These are phyloP conservation scores for Medicago lupulina DNA, from an alignment of 306 rosid species.

Conservation along the genomic window DNA sequence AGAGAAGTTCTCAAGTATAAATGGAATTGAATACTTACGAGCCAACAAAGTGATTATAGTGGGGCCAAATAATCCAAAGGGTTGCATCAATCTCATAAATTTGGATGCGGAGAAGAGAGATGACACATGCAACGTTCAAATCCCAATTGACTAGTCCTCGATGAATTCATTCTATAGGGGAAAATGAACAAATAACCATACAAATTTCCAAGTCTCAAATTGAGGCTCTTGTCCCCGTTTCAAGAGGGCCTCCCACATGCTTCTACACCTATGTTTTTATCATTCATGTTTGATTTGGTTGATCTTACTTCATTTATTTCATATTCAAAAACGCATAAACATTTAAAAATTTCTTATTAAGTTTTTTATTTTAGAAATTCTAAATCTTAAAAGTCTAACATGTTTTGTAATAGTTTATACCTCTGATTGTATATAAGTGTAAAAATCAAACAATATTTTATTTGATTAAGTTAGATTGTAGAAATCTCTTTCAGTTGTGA, in stretches of 20 bases:
- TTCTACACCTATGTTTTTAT: too few relatives aligned
- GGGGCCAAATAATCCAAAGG: conserved; percentile 24
- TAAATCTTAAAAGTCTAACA: too few relatives aligned
- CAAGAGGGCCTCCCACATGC: conserved; percentile 35
- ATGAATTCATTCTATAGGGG: conserved; percentile 7
- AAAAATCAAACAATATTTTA: too few relatives aligned
- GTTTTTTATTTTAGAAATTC: too few relatives aligned
- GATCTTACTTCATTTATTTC: neutral
- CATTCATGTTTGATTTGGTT: conserved; percentile 18
- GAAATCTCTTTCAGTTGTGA: too few relatives aligned
- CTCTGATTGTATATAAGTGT: too few relatives aligned
- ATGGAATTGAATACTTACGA: conserved; percentile 10
- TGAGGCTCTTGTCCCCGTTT: conserved; percentile 44
- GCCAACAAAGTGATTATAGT: conserved; percentile 10
- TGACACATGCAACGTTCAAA: conserved; percentile 39
- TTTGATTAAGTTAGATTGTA: too few relatives aligned
- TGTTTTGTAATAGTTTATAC: too few relatives aligned
- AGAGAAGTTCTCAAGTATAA: conserved; percentile 24
- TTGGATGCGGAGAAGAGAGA: neutral
- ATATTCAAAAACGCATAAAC: too few relatives aligned
- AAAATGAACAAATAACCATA: conserved; percentile 12
- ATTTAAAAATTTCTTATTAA: too few relatives aligned
- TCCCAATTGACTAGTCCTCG: conserved; percentile 17
- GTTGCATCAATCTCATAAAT: conserved; percentile 19
- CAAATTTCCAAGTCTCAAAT: conserved; percentile 40